Conservation (phyloP, 495 filamentous ascomycete species). For the Stereocaulon alpinum region DNA sequence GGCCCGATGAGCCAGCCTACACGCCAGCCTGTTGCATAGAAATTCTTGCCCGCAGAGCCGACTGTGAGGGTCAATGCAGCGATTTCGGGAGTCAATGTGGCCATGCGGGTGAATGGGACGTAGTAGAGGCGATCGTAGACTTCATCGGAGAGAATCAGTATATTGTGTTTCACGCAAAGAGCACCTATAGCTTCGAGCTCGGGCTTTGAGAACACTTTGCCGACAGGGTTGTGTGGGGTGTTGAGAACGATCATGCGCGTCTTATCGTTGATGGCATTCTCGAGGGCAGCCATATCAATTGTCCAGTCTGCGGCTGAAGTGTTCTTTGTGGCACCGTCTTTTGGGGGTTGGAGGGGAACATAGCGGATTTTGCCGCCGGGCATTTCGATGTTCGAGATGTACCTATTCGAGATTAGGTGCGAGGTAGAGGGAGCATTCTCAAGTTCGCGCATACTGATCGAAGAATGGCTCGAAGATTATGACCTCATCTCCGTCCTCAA, state of each 20-base stretch:
- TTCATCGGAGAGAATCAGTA: constrained; percentile 93
- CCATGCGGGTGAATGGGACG: constrained; percentile 84
- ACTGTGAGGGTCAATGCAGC: constrained; percentile 83
- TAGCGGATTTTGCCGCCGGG: constrained; percentile 88
- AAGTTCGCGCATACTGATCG: constrained; percentile 55
- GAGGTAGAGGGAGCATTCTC: not conserved
- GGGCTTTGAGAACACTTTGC: constrained; percentile 78
- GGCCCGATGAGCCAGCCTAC: constrained; percentile 93
- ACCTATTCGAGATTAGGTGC: constrained; percentile 34
- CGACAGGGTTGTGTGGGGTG: constrained; percentile 88
- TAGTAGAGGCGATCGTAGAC: constrained; percentile 95
- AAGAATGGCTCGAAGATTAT: constrained; percentile 99
- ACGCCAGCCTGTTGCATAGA: constrained; percentile 95
- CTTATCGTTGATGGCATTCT: constrained; percentile 68
- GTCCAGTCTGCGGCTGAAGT: constrained; percentile 81
- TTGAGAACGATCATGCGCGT: constrained; percentile 94
- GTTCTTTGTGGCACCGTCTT: constrained; percentile 65
- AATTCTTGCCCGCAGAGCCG: constrained; percentile 92
- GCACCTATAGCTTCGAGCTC: constrained; percentile 82
- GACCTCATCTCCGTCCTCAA: constrained; percentile 90
- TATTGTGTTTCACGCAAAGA: constrained; percentile 85
- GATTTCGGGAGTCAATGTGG: constrained; percentile 78
- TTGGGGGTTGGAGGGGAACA: constrained; percentile 85
- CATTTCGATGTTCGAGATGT: constrained; percentile 97
- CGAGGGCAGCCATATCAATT: constrained; percentile 73